Evolutionary conservation across 371 early-diverging fungal genomes (phyloP).

Genomic region (Basidiobolus meristosporus): DNA sequence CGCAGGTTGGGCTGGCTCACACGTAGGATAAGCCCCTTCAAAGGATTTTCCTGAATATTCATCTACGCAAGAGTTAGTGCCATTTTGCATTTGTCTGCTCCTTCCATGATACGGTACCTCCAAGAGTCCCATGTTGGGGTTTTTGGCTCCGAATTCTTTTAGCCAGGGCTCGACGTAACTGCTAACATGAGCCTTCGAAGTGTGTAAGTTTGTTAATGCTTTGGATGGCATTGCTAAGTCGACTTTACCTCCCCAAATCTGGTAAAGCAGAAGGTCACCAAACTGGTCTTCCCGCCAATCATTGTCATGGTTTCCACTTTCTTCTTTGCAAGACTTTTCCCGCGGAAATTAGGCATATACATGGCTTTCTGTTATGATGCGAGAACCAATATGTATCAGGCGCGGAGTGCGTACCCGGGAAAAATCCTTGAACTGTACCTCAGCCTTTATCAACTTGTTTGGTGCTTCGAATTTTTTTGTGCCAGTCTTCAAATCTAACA

Average conservation of each 20-base stretch:
- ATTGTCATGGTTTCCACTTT: conserved; percentile 30
- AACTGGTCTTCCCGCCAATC: conserved; percentile 23
- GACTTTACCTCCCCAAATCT: conserved; percentile 41
- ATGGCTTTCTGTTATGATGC: conserved; percentile 23
- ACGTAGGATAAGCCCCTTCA: conserved; percentile 36
- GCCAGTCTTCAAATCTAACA: conserved; percentile 38
- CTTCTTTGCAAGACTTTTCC: conserved; percentile 23
- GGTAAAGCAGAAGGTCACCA: conserved; percentile 48
- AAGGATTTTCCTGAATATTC: conserved; percentile 39
- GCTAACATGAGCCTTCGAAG: conserved; percentile 23
- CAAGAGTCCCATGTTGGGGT: conserved; percentile 12
- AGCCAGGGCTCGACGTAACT: conserved; percentile 28
- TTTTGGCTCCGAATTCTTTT: conserved; percentile 12
- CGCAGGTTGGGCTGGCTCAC: conserved; percentile 38
- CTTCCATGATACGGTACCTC: conserved; percentile 6
- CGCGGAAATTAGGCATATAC: conserved; percentile 48
- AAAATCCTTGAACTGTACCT: conserved; percentile 8
- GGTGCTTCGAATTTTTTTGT: conserved; percentile 46
- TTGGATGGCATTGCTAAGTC: background rate
- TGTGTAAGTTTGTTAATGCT: background rate
- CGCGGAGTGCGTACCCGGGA: background rate
- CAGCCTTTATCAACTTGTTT: conserved; percentile 16
- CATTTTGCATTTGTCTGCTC: background rate
- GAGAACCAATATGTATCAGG: background rate
- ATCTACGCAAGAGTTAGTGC: conserved; percentile 9